Conservation (phyloP, 2,329 filamentous ascomycete genomes). For the Diaporthe sp. region DNA sequence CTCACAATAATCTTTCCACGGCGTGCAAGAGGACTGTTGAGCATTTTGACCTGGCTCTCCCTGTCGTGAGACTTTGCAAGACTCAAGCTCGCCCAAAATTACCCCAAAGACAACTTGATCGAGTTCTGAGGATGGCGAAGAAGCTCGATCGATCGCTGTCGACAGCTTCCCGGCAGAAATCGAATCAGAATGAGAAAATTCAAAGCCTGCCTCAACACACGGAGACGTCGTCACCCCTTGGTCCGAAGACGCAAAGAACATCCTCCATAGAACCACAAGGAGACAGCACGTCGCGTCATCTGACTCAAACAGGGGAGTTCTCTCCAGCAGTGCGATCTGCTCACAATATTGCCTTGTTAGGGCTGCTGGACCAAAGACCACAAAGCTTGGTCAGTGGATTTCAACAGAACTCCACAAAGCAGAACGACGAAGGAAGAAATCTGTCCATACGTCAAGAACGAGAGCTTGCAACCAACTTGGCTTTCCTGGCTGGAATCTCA, state of each 20-base stretch:
- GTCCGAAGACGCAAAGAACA: not conserved
- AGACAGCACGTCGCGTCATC: not conserved
- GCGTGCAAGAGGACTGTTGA: not conserved
- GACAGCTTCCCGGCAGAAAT: too few species aligned
- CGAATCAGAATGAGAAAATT: not conserved
- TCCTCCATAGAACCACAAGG: too few species aligned
- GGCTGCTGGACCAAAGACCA: not conserved
- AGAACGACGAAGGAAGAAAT: not conserved
- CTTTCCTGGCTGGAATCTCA: constrained; percentile 34
- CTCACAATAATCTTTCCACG: not conserved
- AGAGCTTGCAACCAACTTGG: constrained; percentile 26
- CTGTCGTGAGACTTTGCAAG: too few species aligned
- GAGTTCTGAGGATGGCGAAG: not conserved
- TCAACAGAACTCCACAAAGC: not conserved
- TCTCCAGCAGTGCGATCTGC: constrained; percentile 9
- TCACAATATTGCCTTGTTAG: constrained; percentile 34
- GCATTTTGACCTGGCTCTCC: not conserved
- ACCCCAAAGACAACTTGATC: too few species aligned
- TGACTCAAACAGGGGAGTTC: not conserved
- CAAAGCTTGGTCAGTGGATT: not conserved
- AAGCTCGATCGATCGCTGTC: not conserved
- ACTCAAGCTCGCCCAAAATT: too few species aligned
- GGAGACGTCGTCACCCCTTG: too few species aligned
- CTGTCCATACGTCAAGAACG: constrained; percentile 27
- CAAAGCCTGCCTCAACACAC: not conserved